Evolutionary conservation across 805 yeast genomes (phyloP).

Genomic region (Monosporozyma unispora): DNA sequence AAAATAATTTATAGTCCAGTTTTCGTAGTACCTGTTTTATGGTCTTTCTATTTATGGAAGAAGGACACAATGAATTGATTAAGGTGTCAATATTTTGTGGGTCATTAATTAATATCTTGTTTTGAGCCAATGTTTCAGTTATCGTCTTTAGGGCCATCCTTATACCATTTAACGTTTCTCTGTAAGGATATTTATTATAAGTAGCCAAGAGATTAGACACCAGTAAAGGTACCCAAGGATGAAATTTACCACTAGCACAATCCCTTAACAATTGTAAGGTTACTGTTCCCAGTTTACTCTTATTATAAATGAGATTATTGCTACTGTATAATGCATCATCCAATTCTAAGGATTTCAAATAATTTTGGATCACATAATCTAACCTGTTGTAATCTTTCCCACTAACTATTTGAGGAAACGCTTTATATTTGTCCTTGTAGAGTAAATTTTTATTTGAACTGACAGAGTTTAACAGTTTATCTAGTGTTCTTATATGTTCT

Average conservation of each 20-base stretch:
- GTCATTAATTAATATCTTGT: constrained; percentile 10
- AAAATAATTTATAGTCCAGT: constrained; percentile 20
- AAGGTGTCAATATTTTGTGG: constrained; percentile 13
- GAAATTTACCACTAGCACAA: constrained; percentile 13
- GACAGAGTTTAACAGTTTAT: constrained; percentile 14
- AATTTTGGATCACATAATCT: constrained; percentile 16
- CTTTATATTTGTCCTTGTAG: constrained; percentile 20
- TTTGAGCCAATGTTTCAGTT: constrained; percentile 9
- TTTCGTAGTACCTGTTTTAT: constrained; percentile 14
- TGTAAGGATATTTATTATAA: constrained; percentile 13
- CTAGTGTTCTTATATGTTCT: constrained; percentile 11
- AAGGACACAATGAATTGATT: constrained; percentile 11
- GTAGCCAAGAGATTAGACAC: constrained; percentile 11
- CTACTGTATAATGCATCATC: constrained; percentile 9
- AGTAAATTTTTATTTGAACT: constrained; percentile 18
- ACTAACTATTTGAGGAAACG: constrained; percentile 16
- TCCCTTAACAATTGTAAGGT: constrained; percentile 22
- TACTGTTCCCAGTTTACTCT: constrained; percentile 16
- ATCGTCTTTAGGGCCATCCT: constrained; percentile 9
- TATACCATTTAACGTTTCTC: constrained; percentile 13
- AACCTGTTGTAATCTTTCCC: constrained; percentile 14
- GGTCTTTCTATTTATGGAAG: constrained; percentile 11
- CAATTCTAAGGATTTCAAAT: constrained; percentile 14
- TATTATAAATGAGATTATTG: neutral
- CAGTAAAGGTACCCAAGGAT: constrained; percentile 16